Evolutionary conservation across 352 stramenopile species (phyloP), one percentile per base, ranked within the genome.

Genomic region (Phytopythium ostracodes): DNA sequence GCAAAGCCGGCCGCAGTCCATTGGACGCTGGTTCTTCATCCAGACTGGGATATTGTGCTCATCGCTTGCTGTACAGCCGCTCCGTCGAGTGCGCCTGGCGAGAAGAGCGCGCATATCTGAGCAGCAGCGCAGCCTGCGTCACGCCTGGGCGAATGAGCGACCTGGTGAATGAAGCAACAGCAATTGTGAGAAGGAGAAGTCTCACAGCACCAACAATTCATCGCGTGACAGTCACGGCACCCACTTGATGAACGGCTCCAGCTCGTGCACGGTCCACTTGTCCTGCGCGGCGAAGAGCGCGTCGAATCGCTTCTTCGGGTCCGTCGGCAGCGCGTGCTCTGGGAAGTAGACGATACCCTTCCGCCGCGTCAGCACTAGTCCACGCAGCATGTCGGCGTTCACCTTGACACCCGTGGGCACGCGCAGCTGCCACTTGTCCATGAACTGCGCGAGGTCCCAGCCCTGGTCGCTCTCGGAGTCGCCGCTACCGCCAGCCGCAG

Each of bases 161-260:
- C 50, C 86, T 93, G 54, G 6, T 8, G 14, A 11, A 54, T 2
- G 56, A 22, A 15, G 55, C 24, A 31, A 60, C 1, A 64, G 35
- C 11, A 60, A 25, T 38, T 24, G 58, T 69, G 59, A 72, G 25
- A 18, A 24, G 9, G 43, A 47, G 18, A 60, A 17, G 2, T 17
- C 35, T 36, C 47, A 52, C 31, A 42, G 6, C 43, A 27, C 17
- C 43, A 35, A 0, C 20, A 24, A n/a, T 33, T 17, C 22, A 17
- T 57, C 15, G 20, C 24, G 31, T 6, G 7, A 2, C 27, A 4
- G 0, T 11, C 20, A 12, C 10, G 15, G 29, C 17, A 78, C 79
- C 50, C 67, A 93, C 86, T 79, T 78, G 70, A 95, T 89, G 63
- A 88, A 95, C 0, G 86, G 86, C 62, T 93, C 84, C 2, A 95